These are phyloP conservation scores for Perkinsela sp. DNA, from an alignment of 208 protist genomes.

Conservation along the genomic window DNA sequence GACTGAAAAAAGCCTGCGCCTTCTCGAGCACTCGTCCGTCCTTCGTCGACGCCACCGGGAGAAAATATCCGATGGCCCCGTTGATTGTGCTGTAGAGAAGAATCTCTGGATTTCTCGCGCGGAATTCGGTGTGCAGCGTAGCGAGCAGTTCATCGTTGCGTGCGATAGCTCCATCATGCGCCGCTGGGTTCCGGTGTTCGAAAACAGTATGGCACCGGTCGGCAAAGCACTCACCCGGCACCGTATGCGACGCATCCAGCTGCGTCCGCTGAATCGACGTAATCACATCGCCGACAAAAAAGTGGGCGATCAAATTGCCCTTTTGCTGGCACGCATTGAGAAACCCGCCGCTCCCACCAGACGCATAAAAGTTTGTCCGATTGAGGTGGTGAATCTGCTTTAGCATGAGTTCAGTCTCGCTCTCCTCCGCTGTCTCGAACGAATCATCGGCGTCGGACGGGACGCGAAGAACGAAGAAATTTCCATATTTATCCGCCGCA, in stretches of 20 bases:
- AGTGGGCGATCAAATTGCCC: conserved; percentile 15
- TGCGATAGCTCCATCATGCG: background rate
- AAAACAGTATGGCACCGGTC: background rate
- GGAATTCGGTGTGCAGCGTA: background rate
- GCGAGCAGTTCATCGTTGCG: background rate
- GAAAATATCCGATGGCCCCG: conserved; percentile 11
- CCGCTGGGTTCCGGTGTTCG: background rate
- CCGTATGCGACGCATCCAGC: conserved; percentile 6
- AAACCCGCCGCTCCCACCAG: conserved; percentile 3
- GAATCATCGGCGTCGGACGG: conserved; percentile 12
- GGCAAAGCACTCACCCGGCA: background rate
- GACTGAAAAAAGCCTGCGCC: background rate
- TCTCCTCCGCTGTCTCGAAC: conserved; percentile 6
- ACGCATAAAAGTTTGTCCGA: conserved; percentile 2
- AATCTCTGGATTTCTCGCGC: conserved; percentile 3
- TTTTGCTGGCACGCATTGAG: conserved; percentile 19
- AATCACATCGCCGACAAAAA: conserved; percentile 41
- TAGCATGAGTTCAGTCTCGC: background rate
- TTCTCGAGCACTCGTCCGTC: conserved; percentile 8
- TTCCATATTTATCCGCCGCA: conserved; percentile 59
- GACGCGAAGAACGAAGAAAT: conserved; percentile 33
- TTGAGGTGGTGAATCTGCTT: background rate
- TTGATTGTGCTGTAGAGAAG: conserved; percentile 16
- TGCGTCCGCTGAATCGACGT: conserved; percentile 12
- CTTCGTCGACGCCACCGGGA: conserved; percentile 15